Evolutionary conservation across 768 basidiomycete species (phyloP).

Genomic region (Inosperma sp.): DNA sequence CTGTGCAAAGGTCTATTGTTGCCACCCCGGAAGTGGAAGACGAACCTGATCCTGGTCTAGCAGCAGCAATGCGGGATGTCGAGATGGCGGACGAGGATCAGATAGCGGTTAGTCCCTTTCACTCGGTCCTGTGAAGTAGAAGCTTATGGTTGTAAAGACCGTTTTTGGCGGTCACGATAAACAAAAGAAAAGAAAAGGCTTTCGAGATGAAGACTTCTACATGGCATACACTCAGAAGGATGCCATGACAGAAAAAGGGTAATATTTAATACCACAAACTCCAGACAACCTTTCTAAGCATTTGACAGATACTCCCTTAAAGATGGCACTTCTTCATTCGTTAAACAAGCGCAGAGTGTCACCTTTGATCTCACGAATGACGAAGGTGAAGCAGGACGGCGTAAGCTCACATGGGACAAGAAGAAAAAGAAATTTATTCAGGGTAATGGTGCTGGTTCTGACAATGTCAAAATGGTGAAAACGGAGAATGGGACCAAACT

Average conservation of each 20-base stretch:
- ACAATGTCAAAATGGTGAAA: slow-evolving; percentile 90
- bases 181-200: slow-evolving; percentile 50
- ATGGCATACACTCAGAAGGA: slow-evolving; percentile 91
- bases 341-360: slow-evolving; percentile 72
- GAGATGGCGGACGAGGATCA: slow-evolving; percentile 80
- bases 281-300: background rate
- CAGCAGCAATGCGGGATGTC: slow-evolving; percentile 30
- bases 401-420: slow-evolving; percentile 85
- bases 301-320: slow-evolving; percentile 73
- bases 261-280: slow-evolving; percentile 20
- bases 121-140: background rate
- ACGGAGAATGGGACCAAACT: slow-evolving; percentile 90
- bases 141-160: slow-evolving; percentile 37
- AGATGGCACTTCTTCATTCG: slow-evolving; percentile 85
- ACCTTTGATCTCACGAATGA: slow-evolving; percentile 84
- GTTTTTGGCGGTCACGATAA: slow-evolving; percentile 58
- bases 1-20: slow-evolving; percentile 45
- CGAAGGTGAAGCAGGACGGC: slow-evolving; percentile 55
- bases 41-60: slow-evolving; percentile 31
- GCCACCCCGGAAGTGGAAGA: slow-evolving; percentile 31
- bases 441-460: slow-evolving; percentile 79
- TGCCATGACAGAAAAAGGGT: slow-evolving; percentile 88
- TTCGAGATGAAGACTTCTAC: slow-evolving; percentile 82
- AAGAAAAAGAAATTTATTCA: slow-evolving; percentile 93
- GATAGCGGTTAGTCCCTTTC: slow-evolving; percentile 51